These are phyloP conservation scores for Boletellus sp. DNA, from an alignment of 768 basidiomycete species.

Conservation along the genomic window DNA sequence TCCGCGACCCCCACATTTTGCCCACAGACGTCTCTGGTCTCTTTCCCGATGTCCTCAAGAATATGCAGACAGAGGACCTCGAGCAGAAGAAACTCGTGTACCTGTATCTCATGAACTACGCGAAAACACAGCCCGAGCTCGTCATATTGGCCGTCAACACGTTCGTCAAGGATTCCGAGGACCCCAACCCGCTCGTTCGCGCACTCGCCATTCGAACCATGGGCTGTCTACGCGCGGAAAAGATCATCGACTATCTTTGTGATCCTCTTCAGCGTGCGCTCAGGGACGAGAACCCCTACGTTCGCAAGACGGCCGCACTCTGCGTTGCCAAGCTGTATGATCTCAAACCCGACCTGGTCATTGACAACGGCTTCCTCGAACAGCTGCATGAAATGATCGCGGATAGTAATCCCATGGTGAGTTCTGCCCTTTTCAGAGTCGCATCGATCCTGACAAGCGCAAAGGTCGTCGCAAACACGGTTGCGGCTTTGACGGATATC, in stretches of 20 bases:
- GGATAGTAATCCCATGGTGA: slow-evolving; percentile 95
- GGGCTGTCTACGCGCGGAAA: slow-evolving; percentile 95
- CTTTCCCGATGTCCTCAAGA: slow-evolving; percentile 97
- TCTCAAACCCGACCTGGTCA: slow-evolving; percentile 89
- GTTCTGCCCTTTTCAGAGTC: slow-evolving; percentile 13
- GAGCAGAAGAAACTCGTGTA: slow-evolving; percentile 99
- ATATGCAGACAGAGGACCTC: slow-evolving; percentile 99
- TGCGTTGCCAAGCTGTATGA: slow-evolving; percentile 98
- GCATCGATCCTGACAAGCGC: not conserved
- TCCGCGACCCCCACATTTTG: slow-evolving; percentile 5
- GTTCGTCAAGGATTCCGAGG: slow-evolving; percentile 96
- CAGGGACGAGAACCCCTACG: slow-evolving; percentile 95
- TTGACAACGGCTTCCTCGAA: slow-evolving; percentile 92
- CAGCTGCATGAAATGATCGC: slow-evolving; percentile 89
- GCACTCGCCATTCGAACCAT: slow-evolving; percentile 97
- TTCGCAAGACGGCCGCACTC: slow-evolving; percentile 94
- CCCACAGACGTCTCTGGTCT: slow-evolving; percentile 80
- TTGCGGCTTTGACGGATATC: slow-evolving; percentile 90
- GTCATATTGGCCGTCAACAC: slow-evolving; percentile 99
- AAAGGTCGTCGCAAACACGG: slow-evolving; percentile 96
- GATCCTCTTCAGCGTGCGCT: slow-evolving; percentile 91
- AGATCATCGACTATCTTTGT: slow-evolving; percentile 98
- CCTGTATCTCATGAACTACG: slow-evolving; percentile 98
- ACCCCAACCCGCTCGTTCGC: slow-evolving; percentile 93
- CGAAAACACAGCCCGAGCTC: slow-evolving; percentile 97